phyloP scores from a whole-genome alignment of 805 yeast species.

The Sugiyamaella smithiae region DNA sequence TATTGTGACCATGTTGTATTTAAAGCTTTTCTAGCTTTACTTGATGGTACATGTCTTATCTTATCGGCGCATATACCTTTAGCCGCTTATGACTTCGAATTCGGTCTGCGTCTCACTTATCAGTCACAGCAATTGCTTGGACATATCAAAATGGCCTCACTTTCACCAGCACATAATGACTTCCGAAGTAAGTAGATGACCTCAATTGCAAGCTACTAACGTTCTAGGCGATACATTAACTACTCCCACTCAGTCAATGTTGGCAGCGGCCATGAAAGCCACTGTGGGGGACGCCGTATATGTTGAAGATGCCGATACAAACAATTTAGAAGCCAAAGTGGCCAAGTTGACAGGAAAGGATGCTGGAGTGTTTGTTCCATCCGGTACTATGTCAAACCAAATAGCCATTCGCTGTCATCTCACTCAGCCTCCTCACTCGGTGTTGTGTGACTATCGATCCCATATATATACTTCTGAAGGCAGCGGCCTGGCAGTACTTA shows the following conservation, averaged over 20 bases:
- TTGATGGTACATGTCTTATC: too few relatives aligned
- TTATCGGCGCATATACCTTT: too few relatives aligned
- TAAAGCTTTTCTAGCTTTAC: too few relatives aligned
- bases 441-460: conserved; percentile 80
- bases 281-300: conserved; percentile 88
- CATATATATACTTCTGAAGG: conserved; percentile 86
- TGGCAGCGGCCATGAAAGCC: conserved; percentile 53
- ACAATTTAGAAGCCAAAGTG: conserved; percentile 59
- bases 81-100: too few relatives aligned
- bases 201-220: not conserved
- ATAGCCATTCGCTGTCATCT: conserved; percentile 75
- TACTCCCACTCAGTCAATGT: conserved; percentile 74
- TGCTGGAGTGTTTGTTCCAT: conserved; percentile 77
- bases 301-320: conserved; percentile 73
- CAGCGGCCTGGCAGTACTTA: conserved; percentile 83
- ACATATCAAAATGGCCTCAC: too few relatives aligned
- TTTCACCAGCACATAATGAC: conserved; percentile 22
- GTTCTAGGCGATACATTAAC: conserved; percentile 87
- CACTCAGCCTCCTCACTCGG: conserved; percentile 78
- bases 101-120: too few relatives aligned
- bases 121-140: too few relatives aligned
- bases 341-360: conserved; percentile 72
- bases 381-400: conserved; percentile 91
- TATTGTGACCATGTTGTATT: too few relatives aligned
- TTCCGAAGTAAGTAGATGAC: conserved; percentile 19